Conservation (phyloP, 805 yeast species). For the Kuraishia borneana region DNA sequence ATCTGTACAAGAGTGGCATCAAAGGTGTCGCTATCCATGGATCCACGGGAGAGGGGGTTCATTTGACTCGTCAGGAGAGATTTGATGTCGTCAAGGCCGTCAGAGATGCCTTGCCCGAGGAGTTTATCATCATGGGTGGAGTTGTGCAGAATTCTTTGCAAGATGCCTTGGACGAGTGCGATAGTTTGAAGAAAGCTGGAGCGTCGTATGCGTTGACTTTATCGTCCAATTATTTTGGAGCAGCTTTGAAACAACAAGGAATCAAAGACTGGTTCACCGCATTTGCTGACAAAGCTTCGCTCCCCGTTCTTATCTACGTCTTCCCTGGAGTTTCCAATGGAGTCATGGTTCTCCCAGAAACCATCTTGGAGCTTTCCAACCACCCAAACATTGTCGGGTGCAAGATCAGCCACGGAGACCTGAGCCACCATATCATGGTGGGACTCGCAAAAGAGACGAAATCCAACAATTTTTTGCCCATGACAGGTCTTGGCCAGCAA, state of each 20-base stretch:
- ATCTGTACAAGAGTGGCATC: slow-evolving; percentile 30
- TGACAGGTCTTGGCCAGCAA: slow-evolving; percentile 42
- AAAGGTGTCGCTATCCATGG: slow-evolving; percentile 38
- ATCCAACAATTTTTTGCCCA: slow-evolving; percentile 27
- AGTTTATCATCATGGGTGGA: slow-evolving; percentile 35
- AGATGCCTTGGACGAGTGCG: slow-evolving; percentile 31
- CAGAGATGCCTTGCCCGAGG: slow-evolving; percentile 24
- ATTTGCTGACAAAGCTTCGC: slow-evolving; percentile 28
- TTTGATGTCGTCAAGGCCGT: slow-evolving; percentile 19
- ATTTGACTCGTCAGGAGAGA: slow-evolving; percentile 35
- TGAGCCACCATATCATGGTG: slow-evolving; percentile 32
- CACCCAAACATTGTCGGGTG: slow-evolving; percentile 39
- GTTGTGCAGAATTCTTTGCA: slow-evolving; percentile 32
- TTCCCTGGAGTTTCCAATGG: slow-evolving; percentile 40
- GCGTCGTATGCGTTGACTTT: slow-evolving; percentile 28
- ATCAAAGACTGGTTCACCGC: slow-evolving; percentile 30
- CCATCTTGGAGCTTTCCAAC: slow-evolving; percentile 27
- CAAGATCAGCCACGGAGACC: slow-evolving; percentile 41
- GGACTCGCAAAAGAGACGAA: slow-evolving; percentile 28
- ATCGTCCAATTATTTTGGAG: slow-evolving; percentile 38
- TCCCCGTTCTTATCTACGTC: slow-evolving; percentile 34
- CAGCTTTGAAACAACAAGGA: slow-evolving; percentile 31
- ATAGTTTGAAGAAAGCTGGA: slow-evolving; percentile 23
- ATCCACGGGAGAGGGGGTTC: slow-evolving; percentile 46
- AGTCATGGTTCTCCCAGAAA: slow-evolving; percentile 23